Conservation (phyloP, 495 filamentous ascomycete species). For the Staphylotrichum longicolle region DNA sequence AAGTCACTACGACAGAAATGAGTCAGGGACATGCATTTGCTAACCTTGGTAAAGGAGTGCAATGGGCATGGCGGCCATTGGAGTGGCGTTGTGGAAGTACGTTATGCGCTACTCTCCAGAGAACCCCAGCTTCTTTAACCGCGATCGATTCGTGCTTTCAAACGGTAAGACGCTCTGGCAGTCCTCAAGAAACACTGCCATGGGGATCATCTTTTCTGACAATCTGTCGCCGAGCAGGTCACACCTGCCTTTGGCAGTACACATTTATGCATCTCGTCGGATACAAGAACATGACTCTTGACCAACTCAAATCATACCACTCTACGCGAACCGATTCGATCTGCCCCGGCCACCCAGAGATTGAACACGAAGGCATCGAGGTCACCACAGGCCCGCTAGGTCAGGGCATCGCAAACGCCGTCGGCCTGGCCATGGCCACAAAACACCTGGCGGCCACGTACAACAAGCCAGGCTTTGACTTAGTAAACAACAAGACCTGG, state of each 20-base stretch:
- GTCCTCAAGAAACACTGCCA: no score
- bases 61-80: conserved; percentile 58
- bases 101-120: conserved; percentile 51
- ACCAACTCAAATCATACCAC: conserved; percentile 60
- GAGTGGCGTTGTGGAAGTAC: conserved; percentile 52
- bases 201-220: not conserved
- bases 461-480: conserved; percentile 49
- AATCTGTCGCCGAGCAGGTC: conserved; percentile 32
- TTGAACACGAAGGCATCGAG: conserved; percentile 59
- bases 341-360: conserved; percentile 61
- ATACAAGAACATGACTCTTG: conserved; percentile 58
- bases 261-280: conserved; percentile 56
- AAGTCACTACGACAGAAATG: not conserved
- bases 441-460: conserved; percentile 56
- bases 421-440: conserved; percentile 58
- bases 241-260: conserved; percentile 61
- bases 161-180: conserved; percentile 34
- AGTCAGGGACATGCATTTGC: no score
- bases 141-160: conserved; percentile 55
- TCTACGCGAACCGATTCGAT: conserved; percentile 51
- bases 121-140: conserved; percentile 50
- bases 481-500: conserved; percentile 53
- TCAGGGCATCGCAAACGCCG: conserved; percentile 59
- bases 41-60: not conserved
- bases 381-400: conserved; percentile 62